Conservation (phyloP, 345 rosid genomes). For the Gossypium longicalyx region DNA sequence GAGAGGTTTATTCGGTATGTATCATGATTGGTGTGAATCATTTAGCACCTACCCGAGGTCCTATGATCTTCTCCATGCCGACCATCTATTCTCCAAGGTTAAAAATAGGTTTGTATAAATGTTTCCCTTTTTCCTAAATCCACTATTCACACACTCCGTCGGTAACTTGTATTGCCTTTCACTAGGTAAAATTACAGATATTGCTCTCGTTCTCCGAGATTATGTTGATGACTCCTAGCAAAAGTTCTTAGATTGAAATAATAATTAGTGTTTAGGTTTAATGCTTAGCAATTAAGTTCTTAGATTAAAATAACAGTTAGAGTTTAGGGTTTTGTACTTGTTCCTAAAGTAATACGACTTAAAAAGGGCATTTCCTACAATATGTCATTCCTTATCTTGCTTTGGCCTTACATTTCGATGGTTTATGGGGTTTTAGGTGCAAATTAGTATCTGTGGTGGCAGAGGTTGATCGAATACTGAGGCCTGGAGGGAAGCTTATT, state of each 20-base stretch:
- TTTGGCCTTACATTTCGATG: neutral
- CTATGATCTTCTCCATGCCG: slow-evolving; percentile 95
- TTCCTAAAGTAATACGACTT: too few species aligned
- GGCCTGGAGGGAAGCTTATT: slow-evolving; percentile 86
- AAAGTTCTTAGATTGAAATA: neutral
- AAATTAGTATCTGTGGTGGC: slow-evolving; percentile 59
- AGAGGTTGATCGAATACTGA: slow-evolving; percentile 81
- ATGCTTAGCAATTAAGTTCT: too few species aligned
- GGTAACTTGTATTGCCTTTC: neutral
- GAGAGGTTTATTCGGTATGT: slow-evolving; percentile 91
- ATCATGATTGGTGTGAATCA: slow-evolving; percentile 98
- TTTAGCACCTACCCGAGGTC: slow-evolving; percentile 94
- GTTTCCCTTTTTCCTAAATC: neutral
- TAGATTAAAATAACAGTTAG: too few species aligned
- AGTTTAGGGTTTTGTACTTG: too few species aligned
- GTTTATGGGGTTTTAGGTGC: neutral
- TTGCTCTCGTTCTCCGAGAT: neutral
- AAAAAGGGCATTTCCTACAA: neutral
- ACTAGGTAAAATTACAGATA: neutral
- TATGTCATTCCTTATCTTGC: neutral
- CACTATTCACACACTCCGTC: neutral
- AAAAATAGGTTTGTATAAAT: slow-evolving; percentile 49
- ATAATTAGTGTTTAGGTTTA: neutral
- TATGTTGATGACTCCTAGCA: neutral
- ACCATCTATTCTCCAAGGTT: slow-evolving; percentile 85